Conservation (phyloP, 257 asterid species). For the Henckelia pumila region DNA sequence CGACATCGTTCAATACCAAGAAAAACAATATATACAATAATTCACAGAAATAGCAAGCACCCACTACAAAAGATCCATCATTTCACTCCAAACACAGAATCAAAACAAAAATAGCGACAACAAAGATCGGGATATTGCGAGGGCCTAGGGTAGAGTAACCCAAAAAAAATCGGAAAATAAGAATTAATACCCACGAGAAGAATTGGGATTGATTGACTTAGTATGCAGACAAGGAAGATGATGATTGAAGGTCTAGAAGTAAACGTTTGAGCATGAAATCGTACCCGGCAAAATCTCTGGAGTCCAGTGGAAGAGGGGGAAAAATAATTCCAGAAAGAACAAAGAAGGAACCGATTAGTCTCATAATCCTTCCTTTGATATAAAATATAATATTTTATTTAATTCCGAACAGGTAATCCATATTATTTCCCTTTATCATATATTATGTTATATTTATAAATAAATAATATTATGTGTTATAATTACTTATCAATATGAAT, state of each 20-base stretch:
- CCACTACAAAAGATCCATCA: conserved; percentile 9
- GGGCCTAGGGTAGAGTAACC: conserved; percentile 15
- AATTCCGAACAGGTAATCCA: too few relatives aligned
- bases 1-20: conserved; percentile 42
- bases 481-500: too few relatives aligned
- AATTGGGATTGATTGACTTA: conserved; percentile 8
- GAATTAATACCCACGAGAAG: conserved; percentile 15
- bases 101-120: conserved; percentile 11
- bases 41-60: conserved; percentile 14
- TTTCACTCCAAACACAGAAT: conserved; percentile 23
- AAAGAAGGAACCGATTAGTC: too few relatives aligned
- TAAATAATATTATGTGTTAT: too few relatives aligned
- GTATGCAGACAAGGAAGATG: conserved; percentile 15
- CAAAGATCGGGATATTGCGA: conserved; percentile 19
- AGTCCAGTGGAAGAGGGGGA: neutral
- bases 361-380: neutral
- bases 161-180: neutral
- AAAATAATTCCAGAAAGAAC: neutral
- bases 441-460: too few relatives aligned
- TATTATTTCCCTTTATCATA: too few relatives aligned
- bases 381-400: too few relatives aligned
- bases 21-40: conserved; percentile 18
- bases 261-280: conserved; percentile 27
- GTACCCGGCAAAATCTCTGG: conserved; percentile 22
- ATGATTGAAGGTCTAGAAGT: conserved; percentile 17